Conservation (phyloP, 768 basidiomycete genomes). For the Gloeostereum incarnatum region DNA sequence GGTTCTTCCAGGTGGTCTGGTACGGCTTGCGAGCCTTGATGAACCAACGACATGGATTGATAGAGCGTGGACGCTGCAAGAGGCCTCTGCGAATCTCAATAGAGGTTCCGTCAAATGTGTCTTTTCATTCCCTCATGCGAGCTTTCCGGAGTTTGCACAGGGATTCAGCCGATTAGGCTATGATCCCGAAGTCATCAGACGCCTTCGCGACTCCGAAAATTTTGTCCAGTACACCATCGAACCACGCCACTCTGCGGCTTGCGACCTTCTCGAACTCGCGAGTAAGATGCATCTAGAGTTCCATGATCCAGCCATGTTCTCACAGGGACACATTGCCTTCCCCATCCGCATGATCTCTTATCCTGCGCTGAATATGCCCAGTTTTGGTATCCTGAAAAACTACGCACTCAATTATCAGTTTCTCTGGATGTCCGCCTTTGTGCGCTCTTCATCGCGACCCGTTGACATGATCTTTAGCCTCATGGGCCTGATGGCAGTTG, state of each 20-base stretch:
- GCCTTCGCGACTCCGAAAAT: neutral
- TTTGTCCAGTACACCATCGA: neutral
- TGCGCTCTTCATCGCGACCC: slow-evolving; percentile 1
- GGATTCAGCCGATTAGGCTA: too few relatives aligned
- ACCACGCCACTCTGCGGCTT: neutral
- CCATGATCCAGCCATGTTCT: too few relatives aligned
- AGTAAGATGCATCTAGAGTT: too few relatives aligned
- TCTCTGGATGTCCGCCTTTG: slow-evolving; percentile 1
- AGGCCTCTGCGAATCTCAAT: neutral
- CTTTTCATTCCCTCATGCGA: neutral
- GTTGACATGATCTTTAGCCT: slow-evolving; percentile 6
- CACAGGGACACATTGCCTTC: neutral
- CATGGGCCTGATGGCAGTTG: slow-evolving; percentile 3
- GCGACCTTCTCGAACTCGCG: neutral
- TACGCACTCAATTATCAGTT: neutral
- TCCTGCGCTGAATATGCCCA: neutral
- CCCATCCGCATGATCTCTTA: neutral
- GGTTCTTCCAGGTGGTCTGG: slow-evolving; percentile 11
- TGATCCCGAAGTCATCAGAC: too few relatives aligned
- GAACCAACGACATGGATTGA: slow-evolving; percentile 12
- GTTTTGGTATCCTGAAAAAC: neutral
- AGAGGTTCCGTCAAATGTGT: neutral
- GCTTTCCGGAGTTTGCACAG: neutral
- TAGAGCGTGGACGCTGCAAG: slow-evolving; percentile 14
- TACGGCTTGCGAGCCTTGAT: slow-evolving; percentile 8